phyloP scores from a whole-genome alignment of 208 protist genomes.

The Phytomonas serpens region DNA sequence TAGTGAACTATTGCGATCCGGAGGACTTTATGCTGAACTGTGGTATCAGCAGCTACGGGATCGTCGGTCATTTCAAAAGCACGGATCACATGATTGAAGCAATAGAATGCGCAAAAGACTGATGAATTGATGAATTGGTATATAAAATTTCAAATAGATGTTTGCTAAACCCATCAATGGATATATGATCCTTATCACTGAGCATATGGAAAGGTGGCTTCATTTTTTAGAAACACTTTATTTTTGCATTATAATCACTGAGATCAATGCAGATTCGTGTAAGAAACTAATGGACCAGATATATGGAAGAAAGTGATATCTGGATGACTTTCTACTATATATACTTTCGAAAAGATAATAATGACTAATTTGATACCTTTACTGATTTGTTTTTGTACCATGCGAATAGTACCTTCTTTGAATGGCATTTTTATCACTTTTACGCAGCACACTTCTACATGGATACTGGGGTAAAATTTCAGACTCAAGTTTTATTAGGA shows the following conservation, averaged over 20 bases:
- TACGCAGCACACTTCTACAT: constrained; percentile 1
- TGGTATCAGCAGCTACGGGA: constrained; percentile 80
- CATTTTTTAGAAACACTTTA: not conserved
- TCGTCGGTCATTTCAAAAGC: constrained; percentile 9
- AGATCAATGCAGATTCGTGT: not conserved
- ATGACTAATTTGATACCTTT: not conserved
- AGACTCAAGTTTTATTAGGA: constrained; percentile 7
- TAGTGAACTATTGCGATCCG: constrained; percentile 59
- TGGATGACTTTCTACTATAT: not conserved
- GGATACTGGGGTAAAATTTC: not conserved
- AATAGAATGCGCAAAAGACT: constrained; percentile 6
- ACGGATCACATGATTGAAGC: not conserved
- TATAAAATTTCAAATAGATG: not conserved
- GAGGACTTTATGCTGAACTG: constrained; percentile 74
- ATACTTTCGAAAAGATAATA: not conserved
- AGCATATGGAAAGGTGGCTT: not conserved
- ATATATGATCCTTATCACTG: not conserved
- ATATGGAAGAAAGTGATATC: not conserved
- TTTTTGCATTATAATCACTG: not conserved
- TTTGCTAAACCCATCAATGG: not conserved
- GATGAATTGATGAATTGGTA: constrained; percentile 9
- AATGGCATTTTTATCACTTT: not conserved
- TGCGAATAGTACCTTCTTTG: not conserved
- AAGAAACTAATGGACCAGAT: not conserved
- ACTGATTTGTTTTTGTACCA: not conserved